Conservation (phyloP, 129 eudicot species). For the Tagetes patula region DNA sequence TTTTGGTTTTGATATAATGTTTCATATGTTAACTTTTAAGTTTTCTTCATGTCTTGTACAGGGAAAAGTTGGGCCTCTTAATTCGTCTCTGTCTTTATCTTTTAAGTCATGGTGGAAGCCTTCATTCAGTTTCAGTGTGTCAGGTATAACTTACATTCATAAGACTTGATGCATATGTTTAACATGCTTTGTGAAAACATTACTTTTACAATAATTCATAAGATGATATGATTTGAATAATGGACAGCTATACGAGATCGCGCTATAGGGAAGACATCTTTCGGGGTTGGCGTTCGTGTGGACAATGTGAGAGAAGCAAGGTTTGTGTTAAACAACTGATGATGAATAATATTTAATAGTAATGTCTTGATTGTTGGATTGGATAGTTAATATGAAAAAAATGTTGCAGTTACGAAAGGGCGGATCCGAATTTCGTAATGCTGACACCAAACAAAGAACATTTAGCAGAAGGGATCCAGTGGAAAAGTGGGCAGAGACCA, state of each 20-base stretch:
- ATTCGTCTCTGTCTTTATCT: conserved; percentile 79
- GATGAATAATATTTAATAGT: neutral
- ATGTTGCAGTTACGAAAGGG: conserved; percentile 74
- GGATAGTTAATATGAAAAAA: conserved; percentile 15
- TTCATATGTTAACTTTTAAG: neutral
- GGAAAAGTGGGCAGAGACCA: conserved; percentile 73
- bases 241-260: conserved; percentile 78
- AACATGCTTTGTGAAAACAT: neutral
- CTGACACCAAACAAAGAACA: conserved; percentile 91
- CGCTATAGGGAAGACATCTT: conserved; percentile 51
- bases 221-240: neutral
- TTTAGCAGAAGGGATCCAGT: conserved; percentile 78
- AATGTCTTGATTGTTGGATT: neutral
- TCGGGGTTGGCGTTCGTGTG: conserved; percentile 80
- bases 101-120: conserved; percentile 99
- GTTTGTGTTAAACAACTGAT: conserved; percentile 33
- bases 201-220: neutral
- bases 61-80: conserved; percentile 88
- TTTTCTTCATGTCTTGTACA: conserved; percentile 26
- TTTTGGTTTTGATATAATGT: conserved; percentile 6
- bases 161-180: too few relatives aligned
- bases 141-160: conserved; percentile 48
- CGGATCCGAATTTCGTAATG: conserved; percentile 90
- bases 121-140: conserved; percentile 74
- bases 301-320: conserved; percentile 88